Base-by-base conservation (phyloP, 1,284 basidiomycete species). In the Heterobasidion occidentale region DNA sequence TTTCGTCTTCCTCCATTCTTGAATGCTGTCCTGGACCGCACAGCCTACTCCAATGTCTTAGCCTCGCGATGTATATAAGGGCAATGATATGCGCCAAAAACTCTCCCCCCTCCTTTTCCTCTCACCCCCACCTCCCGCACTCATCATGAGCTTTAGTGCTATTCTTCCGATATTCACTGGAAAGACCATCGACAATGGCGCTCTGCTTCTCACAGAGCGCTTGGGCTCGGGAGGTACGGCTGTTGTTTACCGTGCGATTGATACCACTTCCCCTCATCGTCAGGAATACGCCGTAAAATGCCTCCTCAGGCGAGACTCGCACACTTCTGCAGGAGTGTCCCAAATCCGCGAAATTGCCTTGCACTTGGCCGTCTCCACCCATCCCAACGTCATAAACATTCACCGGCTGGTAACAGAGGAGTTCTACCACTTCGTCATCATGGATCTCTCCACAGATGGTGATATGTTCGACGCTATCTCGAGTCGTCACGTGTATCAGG, bases 381-480 rank as follows among this genome's bases (percentile, higher is more conserved):
- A 87, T 63, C 76, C 77, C 7, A 79, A 80, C 62, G 74, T 89
- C 59, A 78, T 86, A 59, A 75, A 77, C 7, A 67, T 88, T 36
- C 77, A 82, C 68, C 76, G 76, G 56, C 77, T 82, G 57, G 74
- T 86, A 59, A 77, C 81, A 54, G 73, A 72, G 12, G 71, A 75
- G 11, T 78, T 75, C 67, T 72, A 50, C 33, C 17, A 80, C 64
- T 87, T 79, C 68, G 76, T 86, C 61, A 74, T 88, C 58, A 73
- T 86, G 64, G 80, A 87, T 65, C 83, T 78, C 65, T 83, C 79
- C 68, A 71, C 76, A 45, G 80, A 82, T 55, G 84, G 84, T 54
- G 84, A 88, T 67, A 71, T 88, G 58, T 86, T 84, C 66, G 71
- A 74, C 20, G 80, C 81, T 72, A 83, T 87, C 68, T 79, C 78